Base-by-base conservation (phyloP, 163 green algal genomes). In the Picocystis sp. region DNA sequence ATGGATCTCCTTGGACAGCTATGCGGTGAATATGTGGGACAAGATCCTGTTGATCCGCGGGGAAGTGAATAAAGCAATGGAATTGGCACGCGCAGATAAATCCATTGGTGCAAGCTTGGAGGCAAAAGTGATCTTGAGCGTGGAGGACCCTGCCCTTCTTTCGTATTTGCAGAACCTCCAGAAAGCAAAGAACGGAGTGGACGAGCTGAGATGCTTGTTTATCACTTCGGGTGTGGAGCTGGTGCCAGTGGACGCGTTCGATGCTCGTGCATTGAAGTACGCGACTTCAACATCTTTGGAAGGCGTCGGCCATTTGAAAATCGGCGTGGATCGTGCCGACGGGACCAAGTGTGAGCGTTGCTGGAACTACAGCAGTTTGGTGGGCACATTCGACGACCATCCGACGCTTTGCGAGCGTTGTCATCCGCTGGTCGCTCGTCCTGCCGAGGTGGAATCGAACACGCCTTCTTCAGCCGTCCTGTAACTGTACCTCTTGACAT, bases 311-410 rank as follows among this genome's bases (percentile, higher is more conserved):
- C 34, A 38, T n/a, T 66, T 93, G 21, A 72, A 64, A 22, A 74
- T 94, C 45, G 86, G 81, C 14, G 74, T 97, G 17, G 35, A 21
- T 1, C 61, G 68, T 1, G 89, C 87, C 2, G 57, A 64, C 1
- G 89, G 89, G 35, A 13, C 10, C 45, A 95, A 94, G 65, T 98
- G 89, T 71, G 73, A 70, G 29, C 79, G 89, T 45, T 97, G 87
- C 67, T 96, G 87, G 87, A 92, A 89, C 62, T 94, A 90, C 67
- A 81, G 68, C 35, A 25, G 43, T 2, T 19, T 35, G 17, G 47
- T 54, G 3, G 47, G 47, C 47, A 34, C 47, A 15, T 57, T 57
- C 33, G 24, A 19, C 8, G 51, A 54, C 8, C 51, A 57, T 22
- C 15, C 25, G 11, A 35, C 25, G 5, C 3, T 57, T 9, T 57